Percentiles rank a stretch among this genome's conserved stretches.
Conservation (phyloP, 306 rosid species). For the Prunus davidiana region DNA sequence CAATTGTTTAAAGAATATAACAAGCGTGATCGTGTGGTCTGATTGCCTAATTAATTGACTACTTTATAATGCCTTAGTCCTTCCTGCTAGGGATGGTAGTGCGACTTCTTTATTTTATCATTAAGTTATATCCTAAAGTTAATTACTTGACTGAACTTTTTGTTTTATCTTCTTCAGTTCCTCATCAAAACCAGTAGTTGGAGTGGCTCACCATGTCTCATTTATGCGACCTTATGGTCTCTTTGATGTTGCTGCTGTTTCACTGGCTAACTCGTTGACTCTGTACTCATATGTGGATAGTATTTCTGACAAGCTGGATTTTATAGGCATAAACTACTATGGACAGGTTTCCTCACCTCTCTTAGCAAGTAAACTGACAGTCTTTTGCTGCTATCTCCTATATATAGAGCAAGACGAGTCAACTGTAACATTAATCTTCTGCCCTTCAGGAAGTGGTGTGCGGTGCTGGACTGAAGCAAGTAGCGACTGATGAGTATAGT, state of each 20-base stretch:
- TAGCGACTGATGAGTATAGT: constrained; percentile 85
- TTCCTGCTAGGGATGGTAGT: background rate
- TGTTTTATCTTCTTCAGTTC: constrained; percentile 34
- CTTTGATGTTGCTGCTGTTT: constrained; percentile 77
- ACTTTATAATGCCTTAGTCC: constrained; percentile 11
- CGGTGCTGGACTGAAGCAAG: constrained; percentile 85
- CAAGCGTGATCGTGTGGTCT: background rate
- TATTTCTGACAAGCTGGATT: constrained; percentile 80
- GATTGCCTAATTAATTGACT: constrained; percentile 4
- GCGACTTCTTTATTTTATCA: background rate
- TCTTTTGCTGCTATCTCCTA: constrained; percentile 8
- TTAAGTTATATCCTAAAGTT: background rate
- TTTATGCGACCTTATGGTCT: constrained; percentile 95
- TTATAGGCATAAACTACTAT: constrained; percentile 88
- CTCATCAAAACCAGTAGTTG: constrained; percentile 53
- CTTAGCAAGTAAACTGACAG: constrained; percentile 15
- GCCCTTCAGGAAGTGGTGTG: constrained; percentile 66
- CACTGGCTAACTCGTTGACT: constrained; percentile 79
- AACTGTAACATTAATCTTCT: constrained; percentile 23
- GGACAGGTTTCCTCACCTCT: constrained; percentile 70
- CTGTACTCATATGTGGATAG: constrained; percentile 72
- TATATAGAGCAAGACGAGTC: background rate
- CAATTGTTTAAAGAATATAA: background rate
- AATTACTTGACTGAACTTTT: background rate
- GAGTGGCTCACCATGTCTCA: constrained; percentile 90